phyloP scores from a whole-genome alignment of 192 early-diverging fungal species.

The Lobosporangium transversale region DNA sequence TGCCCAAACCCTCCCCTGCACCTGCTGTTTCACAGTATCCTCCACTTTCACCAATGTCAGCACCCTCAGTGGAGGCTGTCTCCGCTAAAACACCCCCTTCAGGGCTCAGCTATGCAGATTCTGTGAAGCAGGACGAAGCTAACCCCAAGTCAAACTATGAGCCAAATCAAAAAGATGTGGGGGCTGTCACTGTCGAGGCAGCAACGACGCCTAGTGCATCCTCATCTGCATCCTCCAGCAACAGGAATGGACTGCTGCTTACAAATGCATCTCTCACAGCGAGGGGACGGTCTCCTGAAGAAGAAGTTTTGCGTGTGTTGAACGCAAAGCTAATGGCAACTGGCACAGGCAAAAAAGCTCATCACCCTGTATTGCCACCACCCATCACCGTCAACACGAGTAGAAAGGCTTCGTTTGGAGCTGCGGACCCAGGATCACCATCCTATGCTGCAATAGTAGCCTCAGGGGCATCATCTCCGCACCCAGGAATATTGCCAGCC shows the following conservation, averaged over 20 bases:
- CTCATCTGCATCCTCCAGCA: neutral
- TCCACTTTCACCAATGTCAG: neutral
- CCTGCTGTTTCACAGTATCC: constrained; percentile 11
- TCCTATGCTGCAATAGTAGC: constrained; percentile 45
- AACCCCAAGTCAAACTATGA: neutral
- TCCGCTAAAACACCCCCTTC: neutral
- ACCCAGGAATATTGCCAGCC: constrained; percentile 6
- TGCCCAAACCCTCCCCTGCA: neutral
- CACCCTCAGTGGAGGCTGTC: neutral
- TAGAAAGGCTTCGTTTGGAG: neutral
- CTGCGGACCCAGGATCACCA: constrained; percentile 25
- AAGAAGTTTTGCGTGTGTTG: constrained; percentile 38
- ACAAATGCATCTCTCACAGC: neutral
- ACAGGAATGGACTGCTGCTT: neutral
- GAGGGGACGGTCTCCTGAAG: constrained; percentile 33
- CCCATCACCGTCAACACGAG: neutral
- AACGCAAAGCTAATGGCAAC: constrained; percentile 42
- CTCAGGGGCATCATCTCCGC: constrained; percentile 30
- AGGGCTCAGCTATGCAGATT: constrained; percentile 8
- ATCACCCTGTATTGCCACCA: constrained; percentile 3
- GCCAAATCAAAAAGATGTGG: too few relatives aligned
- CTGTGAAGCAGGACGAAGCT: constrained; percentile 11
- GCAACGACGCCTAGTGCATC: constrained; percentile 2
- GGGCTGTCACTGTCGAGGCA: constrained; percentile 32
- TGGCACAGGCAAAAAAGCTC: constrained; percentile 12